Percentiles rank a stretch among this genome's conserved stretches.
phyloP scores from a whole-genome alignment of 2,329 filamentous ascomycete genomes.

The Trichophyton mentagrophytes region DNA sequence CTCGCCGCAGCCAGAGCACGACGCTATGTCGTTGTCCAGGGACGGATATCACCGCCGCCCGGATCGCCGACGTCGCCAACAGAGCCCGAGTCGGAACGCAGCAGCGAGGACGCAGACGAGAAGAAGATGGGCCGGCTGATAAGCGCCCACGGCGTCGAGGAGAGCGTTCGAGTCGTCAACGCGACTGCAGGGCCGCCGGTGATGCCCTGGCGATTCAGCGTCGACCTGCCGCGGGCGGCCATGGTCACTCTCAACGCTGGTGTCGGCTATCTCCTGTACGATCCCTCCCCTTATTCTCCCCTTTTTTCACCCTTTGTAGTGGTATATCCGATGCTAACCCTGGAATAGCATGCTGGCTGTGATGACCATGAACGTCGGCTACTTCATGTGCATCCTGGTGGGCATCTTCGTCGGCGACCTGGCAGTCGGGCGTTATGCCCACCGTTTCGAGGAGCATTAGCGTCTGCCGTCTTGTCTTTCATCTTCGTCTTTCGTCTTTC shows the following conservation, averaged over 20 bases:
- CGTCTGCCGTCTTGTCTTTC: neutral
- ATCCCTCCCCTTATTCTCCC: neutral
- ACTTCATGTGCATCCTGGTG: constrained; percentile 66
- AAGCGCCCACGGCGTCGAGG: constrained; percentile 66
- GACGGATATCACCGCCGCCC: constrained; percentile 29
- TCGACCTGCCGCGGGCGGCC: constrained; percentile 60
- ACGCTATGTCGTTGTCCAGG: constrained; percentile 63
- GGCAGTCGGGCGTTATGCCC: constrained; percentile 56
- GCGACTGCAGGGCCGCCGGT: constrained; percentile 37
- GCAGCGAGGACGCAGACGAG: constrained; percentile 40
- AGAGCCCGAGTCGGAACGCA: constrained; percentile 40
- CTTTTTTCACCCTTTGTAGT: neutral
- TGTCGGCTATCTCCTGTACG: constrained; percentile 76
- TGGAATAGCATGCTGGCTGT: constrained; percentile 68
- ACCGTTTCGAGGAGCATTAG: constrained; percentile 38
- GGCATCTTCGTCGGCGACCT: constrained; percentile 80
- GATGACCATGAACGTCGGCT: constrained; percentile 80
- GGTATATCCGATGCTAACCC: constrained; percentile 10
- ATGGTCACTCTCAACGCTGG: constrained; percentile 61
- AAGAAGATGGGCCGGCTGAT: constrained; percentile 53
- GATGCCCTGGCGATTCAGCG: constrained; percentile 67
- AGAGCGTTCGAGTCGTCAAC: constrained; percentile 62
- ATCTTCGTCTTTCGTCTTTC: neutral
- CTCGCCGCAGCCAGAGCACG: constrained; percentile 58
- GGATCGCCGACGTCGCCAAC: too few relatives aligned